These are phyloP conservation scores for Eremomyces bilateralis DNA, from an alignment of 495 filamentous ascomycete species.

Conservation along the genomic window DNA sequence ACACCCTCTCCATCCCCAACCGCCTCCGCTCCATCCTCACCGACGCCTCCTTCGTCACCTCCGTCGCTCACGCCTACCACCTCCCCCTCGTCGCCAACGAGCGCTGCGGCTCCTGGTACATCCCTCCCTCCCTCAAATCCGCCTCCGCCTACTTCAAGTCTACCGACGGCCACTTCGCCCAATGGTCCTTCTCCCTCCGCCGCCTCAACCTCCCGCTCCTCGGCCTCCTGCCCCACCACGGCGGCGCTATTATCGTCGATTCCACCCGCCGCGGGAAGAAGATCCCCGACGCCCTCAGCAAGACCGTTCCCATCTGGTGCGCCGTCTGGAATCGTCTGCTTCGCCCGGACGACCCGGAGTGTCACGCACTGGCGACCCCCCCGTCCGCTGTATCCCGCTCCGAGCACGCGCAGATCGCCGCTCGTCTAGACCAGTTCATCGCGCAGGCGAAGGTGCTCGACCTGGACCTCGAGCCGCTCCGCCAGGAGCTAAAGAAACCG, in stretches of 20 bases:
- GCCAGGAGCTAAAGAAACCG: constrained; percentile 28
- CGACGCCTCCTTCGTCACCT: background rate
- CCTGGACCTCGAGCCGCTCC: constrained; percentile 23
- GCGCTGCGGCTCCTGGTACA: constrained; percentile 73
- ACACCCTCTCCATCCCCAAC: constrained; percentile 7
- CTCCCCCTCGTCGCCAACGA: constrained; percentile 88
- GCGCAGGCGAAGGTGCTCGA: constrained; percentile 32
- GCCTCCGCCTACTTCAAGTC: constrained; percentile 99
- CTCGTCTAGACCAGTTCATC: constrained; percentile 43
- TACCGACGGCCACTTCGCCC: constrained; percentile 77
- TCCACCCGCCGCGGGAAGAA: constrained; percentile 84
- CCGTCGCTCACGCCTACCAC: constrained; percentile 50
- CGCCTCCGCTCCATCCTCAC: background rate
- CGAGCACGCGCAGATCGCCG: constrained; percentile 61
- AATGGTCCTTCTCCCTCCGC: constrained; percentile 74
- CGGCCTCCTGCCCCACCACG: constrained; percentile 31
- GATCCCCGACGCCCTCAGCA: constrained; percentile 81
- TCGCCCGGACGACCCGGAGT: constrained; percentile 33
- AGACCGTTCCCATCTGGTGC: constrained; percentile 89
- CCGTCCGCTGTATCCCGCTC: constrained; percentile 43
- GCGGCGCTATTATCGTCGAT: constrained; percentile 80
- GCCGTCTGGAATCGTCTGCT: constrained; percentile 60
- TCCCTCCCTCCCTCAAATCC: no score
- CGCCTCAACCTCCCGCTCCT: constrained; percentile 70
- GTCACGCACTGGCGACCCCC: constrained; percentile 38